These are phyloP conservation scores for Fusarium euwallaceae DNA, from an alignment of 2,329 filamentous ascomycete species.

Conservation along the genomic window DNA sequence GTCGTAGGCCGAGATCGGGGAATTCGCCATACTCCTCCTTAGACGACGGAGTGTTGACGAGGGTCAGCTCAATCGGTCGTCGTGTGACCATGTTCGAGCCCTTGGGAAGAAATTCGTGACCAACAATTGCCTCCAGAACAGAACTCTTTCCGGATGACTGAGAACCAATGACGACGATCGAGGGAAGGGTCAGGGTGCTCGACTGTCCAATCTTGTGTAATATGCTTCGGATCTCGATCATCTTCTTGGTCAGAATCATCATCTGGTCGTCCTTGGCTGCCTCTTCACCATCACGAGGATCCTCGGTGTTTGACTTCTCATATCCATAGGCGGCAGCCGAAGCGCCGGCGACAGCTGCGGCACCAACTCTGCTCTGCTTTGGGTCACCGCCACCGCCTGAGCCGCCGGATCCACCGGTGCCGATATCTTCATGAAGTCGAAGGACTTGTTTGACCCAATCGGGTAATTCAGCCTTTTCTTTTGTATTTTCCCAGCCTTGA, in stretches of 20 bases:
- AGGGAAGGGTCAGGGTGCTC: conserved; percentile 87
- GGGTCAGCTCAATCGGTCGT: conserved; percentile 92
- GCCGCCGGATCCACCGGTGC: conserved; percentile 63
- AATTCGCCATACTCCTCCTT: conserved; percentile 96
- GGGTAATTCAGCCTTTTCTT: conserved; percentile 76
- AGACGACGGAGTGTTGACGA: conserved; percentile 93
- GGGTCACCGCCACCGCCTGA: conserved; percentile 63
- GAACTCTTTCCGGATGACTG: conserved; percentile 99
- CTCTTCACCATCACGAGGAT: conserved; percentile 71
- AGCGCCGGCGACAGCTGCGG: conserved; percentile 76
- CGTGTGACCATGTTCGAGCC: conserved; percentile 99
- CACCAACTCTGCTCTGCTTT: conserved; percentile 71
- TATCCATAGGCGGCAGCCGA: conserved; percentile 85
- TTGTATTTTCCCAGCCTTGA: conserved; percentile 86
- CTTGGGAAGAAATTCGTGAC: conserved; percentile 97
- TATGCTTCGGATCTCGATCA: conserved; percentile 98
- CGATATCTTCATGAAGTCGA: conserved; percentile 70
- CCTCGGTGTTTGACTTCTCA: conserved; percentile 76
- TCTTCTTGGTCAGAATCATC: conserved; percentile 99
- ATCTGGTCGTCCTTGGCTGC: conserved; percentile 93
- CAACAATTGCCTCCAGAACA: conserved; percentile 95
- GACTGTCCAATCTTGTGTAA: conserved; percentile 94
- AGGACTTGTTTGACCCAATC: conserved; percentile 86
- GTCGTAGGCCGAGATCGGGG: conserved; percentile 88
- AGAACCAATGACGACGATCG: conserved; percentile 98